Percentiles rank a stretch among this genome's conserved stretches.
Evolutionary conservation across 352 stramenopile genomes (phyloP).

Genomic region (Globisporangium splendens): DNA sequence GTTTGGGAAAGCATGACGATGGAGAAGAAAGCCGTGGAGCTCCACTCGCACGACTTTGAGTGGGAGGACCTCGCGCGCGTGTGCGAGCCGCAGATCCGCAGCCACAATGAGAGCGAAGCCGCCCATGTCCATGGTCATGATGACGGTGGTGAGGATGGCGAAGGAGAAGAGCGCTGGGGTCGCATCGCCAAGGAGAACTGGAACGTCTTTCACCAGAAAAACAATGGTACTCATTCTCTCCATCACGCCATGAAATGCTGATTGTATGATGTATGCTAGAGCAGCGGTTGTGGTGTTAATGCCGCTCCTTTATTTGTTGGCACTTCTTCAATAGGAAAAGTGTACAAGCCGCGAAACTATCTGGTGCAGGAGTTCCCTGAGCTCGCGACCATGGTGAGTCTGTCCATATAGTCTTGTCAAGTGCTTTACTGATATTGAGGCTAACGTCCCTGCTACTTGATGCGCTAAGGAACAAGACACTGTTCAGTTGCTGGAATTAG

Average conservation of each 20-base stretch:
- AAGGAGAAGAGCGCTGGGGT: constrained; percentile 27
- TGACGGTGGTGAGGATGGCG: not conserved
- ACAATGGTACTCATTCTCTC: constrained; percentile 46
- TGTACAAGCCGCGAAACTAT: constrained; percentile 83
- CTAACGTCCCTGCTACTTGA: too few species aligned
- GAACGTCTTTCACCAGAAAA: constrained; percentile 73
- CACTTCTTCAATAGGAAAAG: constrained; percentile 41
- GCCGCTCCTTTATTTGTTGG: too few species aligned
- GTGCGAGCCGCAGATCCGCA: constrained; percentile 20
- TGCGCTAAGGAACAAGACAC: constrained; percentile 21
- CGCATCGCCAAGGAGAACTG: constrained; percentile 63
- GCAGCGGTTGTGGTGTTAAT: not conserved
- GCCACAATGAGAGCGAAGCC: constrained; percentile 7
- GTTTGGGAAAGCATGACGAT: constrained; percentile 6
- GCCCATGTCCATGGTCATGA: not conserved
- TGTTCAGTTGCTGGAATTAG: constrained; percentile 69
- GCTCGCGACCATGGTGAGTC: constrained; percentile 31
- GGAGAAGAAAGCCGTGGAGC: constrained; percentile 38
- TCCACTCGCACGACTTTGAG: constrained; percentile 77
- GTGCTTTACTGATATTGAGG: too few species aligned
- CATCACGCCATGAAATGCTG: too few species aligned
- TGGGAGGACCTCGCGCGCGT: constrained; percentile 62
- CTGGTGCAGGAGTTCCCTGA: constrained; percentile 78
- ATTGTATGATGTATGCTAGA: too few species aligned
- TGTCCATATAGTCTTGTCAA: not conserved